Evolutionary conservation across 768 basidiomycete species (phyloP).

Genomic region (Tulasnella calospora): DNA sequence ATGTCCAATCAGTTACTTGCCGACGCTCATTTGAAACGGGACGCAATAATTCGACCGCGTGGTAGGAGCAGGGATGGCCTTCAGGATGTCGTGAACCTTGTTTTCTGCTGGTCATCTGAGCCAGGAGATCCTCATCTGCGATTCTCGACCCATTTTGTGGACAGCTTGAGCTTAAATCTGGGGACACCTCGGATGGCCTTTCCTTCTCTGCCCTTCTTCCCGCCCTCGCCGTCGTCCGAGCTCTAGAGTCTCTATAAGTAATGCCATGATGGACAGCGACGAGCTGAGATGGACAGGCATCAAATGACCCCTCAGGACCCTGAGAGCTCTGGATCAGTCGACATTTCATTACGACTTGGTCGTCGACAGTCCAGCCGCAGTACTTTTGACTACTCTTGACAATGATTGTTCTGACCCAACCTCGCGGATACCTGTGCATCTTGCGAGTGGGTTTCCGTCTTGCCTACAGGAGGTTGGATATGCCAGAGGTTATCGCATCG

Average conservation of each 20-base stretch:
- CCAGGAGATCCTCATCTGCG: neutral
- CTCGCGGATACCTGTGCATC: neutral
- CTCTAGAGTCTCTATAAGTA: neutral
- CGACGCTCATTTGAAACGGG: neutral
- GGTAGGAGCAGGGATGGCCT: neutral
- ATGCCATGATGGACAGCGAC: neutral
- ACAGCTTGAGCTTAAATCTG: neutral
- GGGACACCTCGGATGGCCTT: neutral
- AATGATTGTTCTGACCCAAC: neutral
- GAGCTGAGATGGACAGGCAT: neutral
- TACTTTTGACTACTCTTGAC: neutral
- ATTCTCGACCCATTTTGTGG: neutral
- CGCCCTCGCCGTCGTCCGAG: neutral
- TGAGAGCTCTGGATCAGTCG: neutral
- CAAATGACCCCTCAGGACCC: neutral
- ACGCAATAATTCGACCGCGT: neutral
- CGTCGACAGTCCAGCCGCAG: neutral
- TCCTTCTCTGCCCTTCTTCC: neutral
- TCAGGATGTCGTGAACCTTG: neutral
- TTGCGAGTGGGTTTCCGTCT: neutral
- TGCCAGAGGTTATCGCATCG: neutral
- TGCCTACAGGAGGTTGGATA: neutral
- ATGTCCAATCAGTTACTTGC: neutral
- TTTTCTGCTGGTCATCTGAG: neutral
- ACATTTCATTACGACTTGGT: neutral